phyloP scores from a whole-genome alignment of 1,284 basidiomycete species.

The Schizopora paradoxa region DNA sequence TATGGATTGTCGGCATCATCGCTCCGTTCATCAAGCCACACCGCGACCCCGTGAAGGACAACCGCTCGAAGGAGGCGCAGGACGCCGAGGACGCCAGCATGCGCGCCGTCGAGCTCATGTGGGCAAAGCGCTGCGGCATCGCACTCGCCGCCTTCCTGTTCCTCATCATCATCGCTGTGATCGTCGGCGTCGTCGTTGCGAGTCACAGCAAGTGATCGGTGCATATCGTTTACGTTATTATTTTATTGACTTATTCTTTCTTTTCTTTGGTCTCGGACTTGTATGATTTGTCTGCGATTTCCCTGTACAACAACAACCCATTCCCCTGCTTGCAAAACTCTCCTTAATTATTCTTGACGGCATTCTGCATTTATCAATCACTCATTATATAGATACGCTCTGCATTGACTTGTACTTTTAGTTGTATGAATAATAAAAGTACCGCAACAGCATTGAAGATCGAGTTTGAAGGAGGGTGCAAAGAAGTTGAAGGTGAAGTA shows the following conservation, averaged over 20 bases:
- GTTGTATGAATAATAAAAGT: background rate
- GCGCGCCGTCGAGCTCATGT: slow-evolving; percentile 12
- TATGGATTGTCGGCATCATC: slow-evolving; percentile 16
- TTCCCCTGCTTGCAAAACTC: background rate
- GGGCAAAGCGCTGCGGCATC: slow-evolving; percentile 14
- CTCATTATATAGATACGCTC: background rate
- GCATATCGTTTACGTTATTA: background rate
- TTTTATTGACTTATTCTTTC: background rate
- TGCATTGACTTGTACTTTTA: background rate
- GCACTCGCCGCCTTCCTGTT: slow-evolving; percentile 10
- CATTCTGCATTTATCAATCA: background rate
- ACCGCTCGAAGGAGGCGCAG: slow-evolving; percentile 16
- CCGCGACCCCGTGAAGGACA: slow-evolving; percentile 10
- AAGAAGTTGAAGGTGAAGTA: no score
- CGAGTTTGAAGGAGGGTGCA: no score
- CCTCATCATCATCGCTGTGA: slow-evolving; percentile 9
- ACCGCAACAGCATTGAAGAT: no score
- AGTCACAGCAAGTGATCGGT: slow-evolving; percentile 9
- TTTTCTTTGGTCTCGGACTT: background rate
- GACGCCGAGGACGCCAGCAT: slow-evolving; percentile 11
- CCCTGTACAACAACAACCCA: no score
- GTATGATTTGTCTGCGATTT: no score
- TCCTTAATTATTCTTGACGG: background rate
- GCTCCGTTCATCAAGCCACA: slow-evolving; percentile 14
- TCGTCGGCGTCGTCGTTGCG: slow-evolving; percentile 14